A percentile compares a stretch with the other conserved stretches of the same genome.
phyloP scores from a whole-genome alignment of 2,329 filamentous ascomycete genomes.

The Aspergillus hortae region DNA sequence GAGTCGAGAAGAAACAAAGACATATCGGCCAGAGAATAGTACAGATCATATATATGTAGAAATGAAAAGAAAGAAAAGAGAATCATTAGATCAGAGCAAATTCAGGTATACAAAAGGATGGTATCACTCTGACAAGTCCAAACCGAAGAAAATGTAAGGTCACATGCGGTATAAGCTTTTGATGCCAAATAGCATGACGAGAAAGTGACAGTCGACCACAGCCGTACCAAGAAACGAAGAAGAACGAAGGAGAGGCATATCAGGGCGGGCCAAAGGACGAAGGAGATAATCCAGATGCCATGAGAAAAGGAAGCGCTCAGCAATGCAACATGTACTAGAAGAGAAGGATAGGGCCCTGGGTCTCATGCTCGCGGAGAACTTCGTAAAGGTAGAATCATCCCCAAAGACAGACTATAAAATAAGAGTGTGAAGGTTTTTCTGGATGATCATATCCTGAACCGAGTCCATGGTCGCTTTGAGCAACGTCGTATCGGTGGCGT shows the following conservation, averaged over 20 bases:
- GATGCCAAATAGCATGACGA: constrained; percentile 6
- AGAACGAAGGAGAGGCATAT: constrained; percentile 5
- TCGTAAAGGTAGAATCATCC: constrained; percentile 15
- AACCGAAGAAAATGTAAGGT: constrained; percentile 19
- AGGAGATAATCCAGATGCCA: constrained; percentile 2
- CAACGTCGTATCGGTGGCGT: constrained; percentile 65
- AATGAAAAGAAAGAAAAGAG: constrained; percentile 3
- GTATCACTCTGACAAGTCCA: constrained; percentile 32
- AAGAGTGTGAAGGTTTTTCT: constrained; percentile 75
- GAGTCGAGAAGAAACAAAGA: not conserved
- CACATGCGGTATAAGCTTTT: constrained; percentile 15
- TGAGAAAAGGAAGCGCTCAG: constrained; percentile 18
- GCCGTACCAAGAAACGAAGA: constrained; percentile 9
- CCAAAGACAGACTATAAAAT: constrained; percentile 53
- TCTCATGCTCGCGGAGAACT: constrained; percentile 15
- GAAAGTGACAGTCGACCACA: constrained; percentile 8
- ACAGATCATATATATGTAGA: constrained; percentile 16
- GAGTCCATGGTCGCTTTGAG: constrained; percentile 83
- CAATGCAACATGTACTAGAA: constrained; percentile 24
- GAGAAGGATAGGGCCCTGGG: constrained; percentile 17
- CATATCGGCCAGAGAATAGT: not conserved
- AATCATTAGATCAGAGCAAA: not conserved
- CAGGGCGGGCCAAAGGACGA: constrained; percentile 2
- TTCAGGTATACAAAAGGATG: constrained; percentile 24
- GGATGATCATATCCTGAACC: constrained; percentile 84